Percentiles rank a stretch among this genome's conserved stretches.
phyloP scores from a whole-genome alignment of 2,329 filamentous ascomycete genomes.

The Nemania serpens region DNA sequence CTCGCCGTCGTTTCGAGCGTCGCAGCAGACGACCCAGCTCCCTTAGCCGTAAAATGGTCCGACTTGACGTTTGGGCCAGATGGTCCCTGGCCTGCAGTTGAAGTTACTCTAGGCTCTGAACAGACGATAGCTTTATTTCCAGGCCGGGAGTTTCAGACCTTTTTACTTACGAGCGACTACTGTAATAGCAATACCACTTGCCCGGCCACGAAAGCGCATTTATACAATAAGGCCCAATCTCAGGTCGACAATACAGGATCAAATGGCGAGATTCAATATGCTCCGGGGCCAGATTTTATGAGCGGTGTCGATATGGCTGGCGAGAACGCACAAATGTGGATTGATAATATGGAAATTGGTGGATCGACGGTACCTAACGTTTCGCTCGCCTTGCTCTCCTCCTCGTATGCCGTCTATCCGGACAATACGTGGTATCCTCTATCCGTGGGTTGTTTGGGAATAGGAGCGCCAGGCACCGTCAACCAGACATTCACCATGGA shows the following conservation, averaged over 20 bases:
- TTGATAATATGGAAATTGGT: constrained; percentile 36
- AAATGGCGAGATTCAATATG: constrained; percentile 32
- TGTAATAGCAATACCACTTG: constrained; percentile 37
- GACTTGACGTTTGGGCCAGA: constrained; percentile 41
- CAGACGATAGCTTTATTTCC: constrained; percentile 39
- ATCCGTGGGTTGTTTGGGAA: constrained; percentile 40
- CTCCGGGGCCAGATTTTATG: constrained; percentile 35
- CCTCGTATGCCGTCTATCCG: constrained; percentile 39
- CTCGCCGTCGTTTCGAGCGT: constrained; percentile 28
- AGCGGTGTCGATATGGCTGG: constrained; percentile 34
- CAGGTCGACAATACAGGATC: constrained; percentile 36
- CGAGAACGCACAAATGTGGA: constrained; percentile 32
- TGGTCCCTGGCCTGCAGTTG: constrained; percentile 43
- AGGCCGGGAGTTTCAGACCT: constrained; percentile 37
- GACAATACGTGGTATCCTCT: constrained; percentile 39
- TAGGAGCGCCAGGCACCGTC: constrained; percentile 36
- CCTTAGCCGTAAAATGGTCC: constrained; percentile 38
- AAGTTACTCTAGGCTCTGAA: constrained; percentile 32
- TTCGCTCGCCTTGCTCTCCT: constrained; percentile 36
- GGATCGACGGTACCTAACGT: constrained; percentile 33
- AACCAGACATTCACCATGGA: constrained; percentile 37
- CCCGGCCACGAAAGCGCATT: constrained; percentile 35
- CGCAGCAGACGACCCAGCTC: constrained; percentile 20
- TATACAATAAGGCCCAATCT: constrained; percentile 37
- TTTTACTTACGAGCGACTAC: constrained; percentile 38